Conservation (phyloP, 2,329 filamentous ascomycete genomes). For the Paraphaeosphaeria sporulosa region DNA sequence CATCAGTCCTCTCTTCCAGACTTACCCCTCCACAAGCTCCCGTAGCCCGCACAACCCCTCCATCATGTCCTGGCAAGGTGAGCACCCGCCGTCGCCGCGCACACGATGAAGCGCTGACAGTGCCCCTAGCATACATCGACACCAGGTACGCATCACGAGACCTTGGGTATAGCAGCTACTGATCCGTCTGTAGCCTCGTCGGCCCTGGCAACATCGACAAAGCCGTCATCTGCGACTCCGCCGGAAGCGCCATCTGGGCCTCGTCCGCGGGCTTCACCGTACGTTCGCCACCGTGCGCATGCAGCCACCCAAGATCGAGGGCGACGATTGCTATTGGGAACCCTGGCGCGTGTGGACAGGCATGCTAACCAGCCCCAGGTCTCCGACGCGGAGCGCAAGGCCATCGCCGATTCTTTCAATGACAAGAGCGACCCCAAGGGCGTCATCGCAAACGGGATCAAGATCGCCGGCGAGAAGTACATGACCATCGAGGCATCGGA, state of each 20-base stretch:
- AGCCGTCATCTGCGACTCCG: conserved; percentile 59
- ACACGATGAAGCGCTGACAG: conserved; percentile 31
- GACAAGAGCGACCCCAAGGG: conserved; percentile 68
- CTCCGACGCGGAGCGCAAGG: conserved; percentile 62
- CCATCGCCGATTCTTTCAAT: conserved; percentile 61
- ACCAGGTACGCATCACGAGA: conserved; percentile 39
- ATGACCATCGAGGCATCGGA: conserved; percentile 79
- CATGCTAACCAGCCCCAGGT: conserved; percentile 48
- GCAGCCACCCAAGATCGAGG: conserved; percentile 2
- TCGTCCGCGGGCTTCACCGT: conserved; percentile 89
- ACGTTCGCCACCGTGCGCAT: conserved; percentile 47
- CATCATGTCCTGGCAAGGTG: conserved; percentile 55
- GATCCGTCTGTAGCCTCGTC: conserved; percentile 46
- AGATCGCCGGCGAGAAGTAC: conserved; percentile 79
- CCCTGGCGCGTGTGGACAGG: background rate
- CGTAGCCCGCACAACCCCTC: conserved; percentile 34
- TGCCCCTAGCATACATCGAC: conserved; percentile 50
- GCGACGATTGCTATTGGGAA: background rate
- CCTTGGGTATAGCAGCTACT: conserved; percentile 16
- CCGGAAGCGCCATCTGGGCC: conserved; percentile 69
- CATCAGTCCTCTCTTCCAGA: conserved; percentile 24
- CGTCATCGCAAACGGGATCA: conserved; percentile 75
- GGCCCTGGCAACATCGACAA: conserved; percentile 56
- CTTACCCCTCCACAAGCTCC: conserved; percentile 28
- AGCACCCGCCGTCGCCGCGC: conserved; percentile 27